Conservation (phyloP, 345 rosid species). For the Rhodomyrtus tomentosa region DNA sequence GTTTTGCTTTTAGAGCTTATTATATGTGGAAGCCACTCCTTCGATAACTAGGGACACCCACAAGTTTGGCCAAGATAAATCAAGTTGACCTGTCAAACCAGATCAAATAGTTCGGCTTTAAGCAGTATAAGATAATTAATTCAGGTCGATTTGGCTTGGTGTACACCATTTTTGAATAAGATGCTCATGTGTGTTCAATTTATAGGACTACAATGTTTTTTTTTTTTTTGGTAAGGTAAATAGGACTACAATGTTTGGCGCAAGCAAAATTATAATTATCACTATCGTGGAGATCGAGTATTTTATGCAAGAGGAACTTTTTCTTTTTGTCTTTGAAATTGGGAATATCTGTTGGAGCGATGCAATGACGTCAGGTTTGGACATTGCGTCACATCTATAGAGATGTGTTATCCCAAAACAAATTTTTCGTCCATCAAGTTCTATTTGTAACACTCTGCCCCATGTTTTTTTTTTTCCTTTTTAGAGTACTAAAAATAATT, state of each 20-base stretch:
- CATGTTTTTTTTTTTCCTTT: background rate
- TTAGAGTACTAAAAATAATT: background rate
- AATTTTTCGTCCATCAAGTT: background rate
- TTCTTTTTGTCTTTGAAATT: too few relatives aligned
- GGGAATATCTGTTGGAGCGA: too few relatives aligned
- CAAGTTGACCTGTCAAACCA: background rate
- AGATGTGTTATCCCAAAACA: background rate
- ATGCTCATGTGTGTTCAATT: background rate
- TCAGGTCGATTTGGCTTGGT: background rate
- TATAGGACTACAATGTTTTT: too few relatives aligned
- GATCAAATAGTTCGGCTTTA: background rate
- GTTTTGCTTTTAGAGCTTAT: background rate
- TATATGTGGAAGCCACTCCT: background rate
- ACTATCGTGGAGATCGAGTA: too few relatives aligned
- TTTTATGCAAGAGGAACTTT: too few relatives aligned
- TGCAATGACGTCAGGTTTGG: too few relatives aligned
- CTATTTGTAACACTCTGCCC: background rate
- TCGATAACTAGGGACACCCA: background rate
- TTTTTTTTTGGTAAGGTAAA: too few relatives aligned
- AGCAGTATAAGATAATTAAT: background rate
- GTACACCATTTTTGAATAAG: background rate
- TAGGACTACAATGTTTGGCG: too few relatives aligned
- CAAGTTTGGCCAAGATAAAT: background rate
- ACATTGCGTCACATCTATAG: too few relatives aligned
- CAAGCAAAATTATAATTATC: too few relatives aligned